Evolutionary conservation across 2,329 filamentous ascomycete genomes (phyloP).

Genomic region (Hypomyces rosellus): DNA sequence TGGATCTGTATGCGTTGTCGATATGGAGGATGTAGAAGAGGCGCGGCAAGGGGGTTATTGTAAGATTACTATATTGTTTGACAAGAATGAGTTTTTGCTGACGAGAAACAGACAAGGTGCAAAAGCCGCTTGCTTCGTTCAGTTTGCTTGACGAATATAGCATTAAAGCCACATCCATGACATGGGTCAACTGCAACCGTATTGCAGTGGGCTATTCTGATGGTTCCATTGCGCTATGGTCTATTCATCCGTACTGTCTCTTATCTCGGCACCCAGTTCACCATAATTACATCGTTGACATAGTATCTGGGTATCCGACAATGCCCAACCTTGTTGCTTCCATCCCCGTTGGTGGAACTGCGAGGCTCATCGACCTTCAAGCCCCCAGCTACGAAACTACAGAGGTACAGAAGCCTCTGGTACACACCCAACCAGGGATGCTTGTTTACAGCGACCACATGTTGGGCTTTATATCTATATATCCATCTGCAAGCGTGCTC

Average conservation of each 20-base stretch:
- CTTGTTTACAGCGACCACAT: constrained; percentile 51
- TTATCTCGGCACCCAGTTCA: constrained; percentile 49
- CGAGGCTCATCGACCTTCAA: constrained; percentile 47
- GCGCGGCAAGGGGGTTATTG: constrained; percentile 32
- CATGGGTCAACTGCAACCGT: constrained; percentile 51
- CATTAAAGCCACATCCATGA: constrained; percentile 44
- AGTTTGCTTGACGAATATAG: constrained; percentile 40
- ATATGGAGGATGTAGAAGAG: constrained; percentile 26
- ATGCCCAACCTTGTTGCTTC: constrained; percentile 51
- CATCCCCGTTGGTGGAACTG: constrained; percentile 46
- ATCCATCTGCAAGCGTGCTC: constrained; percentile 46
- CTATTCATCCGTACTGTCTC: constrained; percentile 41
- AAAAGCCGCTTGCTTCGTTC: constrained; percentile 39
- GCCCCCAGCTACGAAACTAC: constrained; percentile 47
- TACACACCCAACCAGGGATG: constrained; percentile 47
- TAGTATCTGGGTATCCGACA: constrained; percentile 50
- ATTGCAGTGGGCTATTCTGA: constrained; percentile 51
- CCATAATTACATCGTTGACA: constrained; percentile 46
- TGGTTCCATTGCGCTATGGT: constrained; percentile 52
- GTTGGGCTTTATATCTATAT: constrained; percentile 47
- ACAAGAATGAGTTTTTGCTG: constrained; percentile 14
- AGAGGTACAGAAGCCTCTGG: constrained; percentile 44
- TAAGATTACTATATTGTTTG: constrained; percentile 21
- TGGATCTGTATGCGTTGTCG: constrained; percentile 44
- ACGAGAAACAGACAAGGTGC: constrained; percentile 36